Base-by-base conservation (phyloP, 176 grass and related monocot species). In the Alloteropsis semialata region DNA sequence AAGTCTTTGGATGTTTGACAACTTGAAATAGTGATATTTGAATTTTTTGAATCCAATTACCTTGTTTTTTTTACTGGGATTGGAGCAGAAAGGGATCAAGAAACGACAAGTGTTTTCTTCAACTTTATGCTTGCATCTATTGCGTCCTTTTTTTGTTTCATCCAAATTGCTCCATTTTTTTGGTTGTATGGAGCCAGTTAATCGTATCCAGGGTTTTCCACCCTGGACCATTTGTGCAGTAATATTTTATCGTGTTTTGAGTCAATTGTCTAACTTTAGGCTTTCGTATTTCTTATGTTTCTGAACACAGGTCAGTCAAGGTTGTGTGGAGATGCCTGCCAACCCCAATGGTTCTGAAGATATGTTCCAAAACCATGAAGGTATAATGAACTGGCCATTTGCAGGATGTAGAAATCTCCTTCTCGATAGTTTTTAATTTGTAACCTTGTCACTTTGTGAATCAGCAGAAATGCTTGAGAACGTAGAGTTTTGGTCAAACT, bases 251-350 rank as follows among this genome's bases (percentile, higher is more conserved):
- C 36, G 15, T 28, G 49, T 24, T 55, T 32, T 44, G 10, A 63
- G 16, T 58, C 21, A 48, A 42, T 38, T 66, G 42, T 84, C 38
- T 78, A 19, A 69, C 24, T 69, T 38, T 65, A 57, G 42, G 44
- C 37, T 49, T 7, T 55, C 1, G 9, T 32, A 59, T 81, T 69
- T 53, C 63, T 41, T 68, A 42, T 65, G 32, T 69, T 74, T n/a
- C 58, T 21, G 48, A 39, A 85, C 76, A 69, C 85, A 93, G 91
- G 85, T 41, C 28, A 72, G 72, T 79, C 74, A 84, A 75, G 63
- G 55, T 63, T 82, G 28, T 80, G 79, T 90, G 34, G 53, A 66
- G 67, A 74, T 54, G 22, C 64, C 65, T 72, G 62, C 28, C 17
- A 53, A 71, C 29, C 45, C 11, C 22, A 39, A 50, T 34, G 51